Base-by-base conservation (phyloP, 2,329 filamentous ascomycete genomes). In the Knoxdaviesia capensis region DNA sequence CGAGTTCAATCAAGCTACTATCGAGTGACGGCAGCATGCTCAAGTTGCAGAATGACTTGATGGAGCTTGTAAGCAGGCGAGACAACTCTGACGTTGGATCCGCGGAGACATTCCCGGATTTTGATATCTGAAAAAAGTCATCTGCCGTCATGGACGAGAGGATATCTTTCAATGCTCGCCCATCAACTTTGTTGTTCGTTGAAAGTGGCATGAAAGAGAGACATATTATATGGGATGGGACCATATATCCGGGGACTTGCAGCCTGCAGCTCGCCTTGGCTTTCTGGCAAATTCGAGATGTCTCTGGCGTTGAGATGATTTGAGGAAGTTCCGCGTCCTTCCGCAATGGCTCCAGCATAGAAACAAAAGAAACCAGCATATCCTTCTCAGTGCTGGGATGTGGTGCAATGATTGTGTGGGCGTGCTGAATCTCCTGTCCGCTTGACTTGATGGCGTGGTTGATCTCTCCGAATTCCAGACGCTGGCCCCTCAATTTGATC, bases 381-480 rank as follows among this genome's bases (percentile, higher is more conserved):
- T 93, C 84, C 50, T 83, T 86, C n/a, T 77, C 73, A 46, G 82
- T 77, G 5, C 69, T 72, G 0, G 63, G 66, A 51, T 85, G 79
- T 44, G 78, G 80, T 4, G 64, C 58, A 1, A 94, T 82, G 9
- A 92, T 61, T 0, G 86, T 92, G 3, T 76, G 75, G 0, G 83
- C 76, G 49, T 93, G 83, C 9, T 69, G 63, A 6, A 90, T 59
- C 1, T 61, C 61, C 0, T 56, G 47, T 0, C 73, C 65, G 0
- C 71, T 70, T 20, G 69, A 63, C 39, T 74, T 76, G 50, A 94
- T 84, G 6, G 80, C 73, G 40, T 87, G 77, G 50, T 93, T 90
- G 56, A 94, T 93, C 60, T 96, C 87, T 1, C 80, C 82, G 46
- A 93, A 80, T 52, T 96, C 88, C 1, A 96, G 68, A 9, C 87